Evolutionary conservation across 2,329 filamentous ascomycete genomes (phyloP).

Genomic region (Colletotrichum incanum): DNA sequence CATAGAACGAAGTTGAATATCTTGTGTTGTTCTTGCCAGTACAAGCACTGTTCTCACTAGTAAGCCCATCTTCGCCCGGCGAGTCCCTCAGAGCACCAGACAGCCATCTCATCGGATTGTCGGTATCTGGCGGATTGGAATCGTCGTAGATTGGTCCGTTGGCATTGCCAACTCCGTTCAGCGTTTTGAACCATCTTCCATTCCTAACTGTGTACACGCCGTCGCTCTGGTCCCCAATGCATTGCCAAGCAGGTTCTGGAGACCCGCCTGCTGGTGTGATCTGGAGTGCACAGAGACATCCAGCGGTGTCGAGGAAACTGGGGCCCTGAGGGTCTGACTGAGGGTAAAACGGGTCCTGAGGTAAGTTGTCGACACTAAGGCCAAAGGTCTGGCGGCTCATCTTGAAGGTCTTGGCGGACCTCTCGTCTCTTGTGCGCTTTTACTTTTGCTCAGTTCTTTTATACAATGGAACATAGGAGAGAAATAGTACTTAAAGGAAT

Average conservation of each 20-base stretch:
- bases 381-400: constrained; percentile 20
- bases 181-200: constrained; percentile 60
- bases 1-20: constrained; percentile 60
- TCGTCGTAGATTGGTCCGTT: constrained; percentile 53
- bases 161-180: constrained; percentile 46
- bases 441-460: background rate
- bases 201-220: constrained; percentile 54
- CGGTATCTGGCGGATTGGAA: constrained; percentile 55
- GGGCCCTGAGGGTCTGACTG: constrained; percentile 51
- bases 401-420: background rate
- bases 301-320: constrained; percentile 57
- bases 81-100: constrained; percentile 48
- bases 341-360: constrained; percentile 58
- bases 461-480: background rate
- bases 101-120: constrained; percentile 50
- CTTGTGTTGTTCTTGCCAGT: constrained; percentile 58
- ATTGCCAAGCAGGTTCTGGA: constrained; percentile 57
- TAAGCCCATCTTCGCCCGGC: constrained; percentile 45
- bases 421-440: background rate
- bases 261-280: constrained; percentile 41
- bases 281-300: constrained; percentile 57
- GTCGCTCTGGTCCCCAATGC: constrained; percentile 61
- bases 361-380: constrained; percentile 42
- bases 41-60: constrained; percentile 57
- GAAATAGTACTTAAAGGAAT: background rate